phyloP scores from a whole-genome alignment of 2,329 filamentous ascomycete species.

The Cordyceps militaris region DNA sequence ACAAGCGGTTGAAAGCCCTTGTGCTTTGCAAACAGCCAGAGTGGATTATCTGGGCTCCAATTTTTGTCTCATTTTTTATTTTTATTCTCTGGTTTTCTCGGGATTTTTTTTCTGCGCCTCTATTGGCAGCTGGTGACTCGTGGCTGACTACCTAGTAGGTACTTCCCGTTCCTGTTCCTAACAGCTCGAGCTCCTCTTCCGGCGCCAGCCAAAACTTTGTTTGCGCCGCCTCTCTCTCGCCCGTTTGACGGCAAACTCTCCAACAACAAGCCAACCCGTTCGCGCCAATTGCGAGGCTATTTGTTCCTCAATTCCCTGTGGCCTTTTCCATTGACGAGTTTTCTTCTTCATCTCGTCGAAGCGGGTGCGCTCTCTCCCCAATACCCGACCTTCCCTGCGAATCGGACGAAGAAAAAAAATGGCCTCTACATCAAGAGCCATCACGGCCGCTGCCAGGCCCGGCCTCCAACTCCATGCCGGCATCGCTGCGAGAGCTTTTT shows the following conservation, averaged over 20 bases:
- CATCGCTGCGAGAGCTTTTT: conserved; percentile 28
- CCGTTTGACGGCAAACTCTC: neutral
- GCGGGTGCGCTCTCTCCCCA: neutral
- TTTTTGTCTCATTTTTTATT: neutral
- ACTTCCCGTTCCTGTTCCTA: neutral
- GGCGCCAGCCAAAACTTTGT: neutral
- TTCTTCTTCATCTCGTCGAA: conserved; percentile 15
- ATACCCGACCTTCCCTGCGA: neutral
- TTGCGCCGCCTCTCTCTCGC: neutral
- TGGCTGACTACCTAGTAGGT: neutral
- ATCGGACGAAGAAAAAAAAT: conserved; percentile 24
- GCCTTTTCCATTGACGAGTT: neutral
- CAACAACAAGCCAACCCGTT: neutral
- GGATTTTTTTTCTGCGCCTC: neutral
- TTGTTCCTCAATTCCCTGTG: neutral
- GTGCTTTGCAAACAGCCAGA: neutral
- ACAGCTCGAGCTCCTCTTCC: neutral
- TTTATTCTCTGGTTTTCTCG: neutral
- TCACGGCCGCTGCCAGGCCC: conserved; percentile 29
- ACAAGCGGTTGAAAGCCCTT: neutral
- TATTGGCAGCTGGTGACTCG: neutral
- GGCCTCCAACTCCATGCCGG: conserved; percentile 23
- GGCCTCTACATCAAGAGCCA: conserved; percentile 40
- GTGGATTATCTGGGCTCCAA: neutral
- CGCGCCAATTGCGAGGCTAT: conserved; percentile 3